Evolutionary conservation across 257 asterid species (phyloP), one percentile per base, ranked within the genome.

Genomic region (Leonotis leonurus): DNA sequence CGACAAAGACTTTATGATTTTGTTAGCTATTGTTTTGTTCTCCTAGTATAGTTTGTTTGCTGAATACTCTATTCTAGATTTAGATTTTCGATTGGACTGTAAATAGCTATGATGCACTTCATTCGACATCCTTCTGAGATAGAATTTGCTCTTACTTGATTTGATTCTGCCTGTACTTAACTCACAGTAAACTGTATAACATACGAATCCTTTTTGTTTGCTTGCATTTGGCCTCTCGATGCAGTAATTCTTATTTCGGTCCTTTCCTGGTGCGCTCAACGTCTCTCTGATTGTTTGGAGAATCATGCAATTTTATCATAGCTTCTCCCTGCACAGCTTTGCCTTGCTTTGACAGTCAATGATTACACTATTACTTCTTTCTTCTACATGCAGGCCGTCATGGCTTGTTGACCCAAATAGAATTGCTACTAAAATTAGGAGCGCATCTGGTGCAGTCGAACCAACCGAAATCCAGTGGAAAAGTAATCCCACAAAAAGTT

Each of bases 401-500:
- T 93, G 99, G 99, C 65, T 93, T 77, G 91, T 93, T 50, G 99
- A 93, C 73, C 69, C 83, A 13, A 89, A 65, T 25, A 77, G 99
- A 79, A 70, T 92, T 21, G 99, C 99, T 64, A 71, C 96, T 6
- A 92, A 92, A 77, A 92, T 92, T 52, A 83, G 80, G 77, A 89
- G 83, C 40, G 99, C 97, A 13, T 93, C 97, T 3, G 80, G 75
- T 55, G 57, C 82, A 66, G 62, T 74, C 40, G 86, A 89, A 72
- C 91, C 83, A 0, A 75, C 46, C 62, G 64, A 69, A 64, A 75
- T 72, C 61, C 72, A 71, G 63, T 89, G 94, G 94, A 80, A 83
- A 70, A 89, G 97, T 90, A 83, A 93, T 63, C 97, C 99, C 1
- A 69, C 96, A 0, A 89, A 73, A 81, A 70, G 83, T 71, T 93